Percentiles rank a stretch among this genome's conserved stretches.
Evolutionary conservation across 495 filamentous ascomycete species (phyloP).

Genomic region (Penicillium herquei): DNA sequence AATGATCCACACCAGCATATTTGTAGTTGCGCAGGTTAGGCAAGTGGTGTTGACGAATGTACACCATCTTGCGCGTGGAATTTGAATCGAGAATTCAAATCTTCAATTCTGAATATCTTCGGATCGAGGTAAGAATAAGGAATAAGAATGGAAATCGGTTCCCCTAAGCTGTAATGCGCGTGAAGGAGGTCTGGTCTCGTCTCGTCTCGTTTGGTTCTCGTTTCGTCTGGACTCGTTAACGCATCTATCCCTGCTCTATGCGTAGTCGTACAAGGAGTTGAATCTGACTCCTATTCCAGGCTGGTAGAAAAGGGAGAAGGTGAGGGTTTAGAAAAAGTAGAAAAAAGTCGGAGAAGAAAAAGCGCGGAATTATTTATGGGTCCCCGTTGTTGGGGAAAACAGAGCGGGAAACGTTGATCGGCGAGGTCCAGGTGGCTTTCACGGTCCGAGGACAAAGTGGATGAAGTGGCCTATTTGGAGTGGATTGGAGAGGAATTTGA

Average conservation of each 20-base stretch:
- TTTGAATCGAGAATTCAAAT: not conserved
- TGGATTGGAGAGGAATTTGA: too few relatives aligned
- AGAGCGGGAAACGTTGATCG: too few relatives aligned
- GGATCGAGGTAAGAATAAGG: not conserved
- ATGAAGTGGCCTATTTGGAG: too few relatives aligned
- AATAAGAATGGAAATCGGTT: not conserved
- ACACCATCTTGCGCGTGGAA: constrained; percentile 55
- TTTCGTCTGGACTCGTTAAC: not conserved
- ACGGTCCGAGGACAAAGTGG: too few relatives aligned
- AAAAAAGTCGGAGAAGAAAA: too few relatives aligned
- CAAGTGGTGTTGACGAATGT: constrained; percentile 88
- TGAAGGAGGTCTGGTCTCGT: not conserved
- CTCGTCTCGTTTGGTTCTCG: not conserved
- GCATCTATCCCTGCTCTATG: not conserved
- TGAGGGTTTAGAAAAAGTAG: too few relatives aligned
- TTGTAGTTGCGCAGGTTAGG: constrained; percentile 87
- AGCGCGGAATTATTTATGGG: too few relatives aligned
- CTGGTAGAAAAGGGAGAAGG: too few relatives aligned
- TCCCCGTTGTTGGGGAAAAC: too few relatives aligned
- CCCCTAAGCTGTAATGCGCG: not conserved
- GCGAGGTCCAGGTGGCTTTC: too few relatives aligned
- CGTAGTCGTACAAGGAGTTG: too few relatives aligned
- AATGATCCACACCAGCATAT: constrained; percentile 88
- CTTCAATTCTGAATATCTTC: not conserved
- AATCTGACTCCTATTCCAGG: too few relatives aligned